Percentiles rank a stretch among this genome's conserved stretches.
Evolutionary conservation across 2,329 filamentous ascomycete genomes (phyloP).

Genomic region (Hypoxylon sp.): DNA sequence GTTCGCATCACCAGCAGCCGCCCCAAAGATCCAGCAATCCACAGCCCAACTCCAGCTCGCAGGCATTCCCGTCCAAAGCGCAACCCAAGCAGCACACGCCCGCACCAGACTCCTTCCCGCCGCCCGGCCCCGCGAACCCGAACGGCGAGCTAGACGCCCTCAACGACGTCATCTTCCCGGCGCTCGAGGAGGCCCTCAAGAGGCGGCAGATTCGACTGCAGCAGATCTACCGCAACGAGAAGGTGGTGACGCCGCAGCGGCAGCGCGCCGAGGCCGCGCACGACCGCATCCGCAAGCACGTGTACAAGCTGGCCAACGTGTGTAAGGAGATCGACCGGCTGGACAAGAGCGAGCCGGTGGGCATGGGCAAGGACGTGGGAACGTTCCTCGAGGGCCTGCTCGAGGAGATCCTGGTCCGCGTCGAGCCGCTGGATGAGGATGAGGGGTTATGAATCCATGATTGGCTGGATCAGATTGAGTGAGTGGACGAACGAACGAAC

Average conservation of each 20-base stretch:
- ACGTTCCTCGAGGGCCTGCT: conserved; percentile 92
- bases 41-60: conserved; percentile 52
- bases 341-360: conserved; percentile 88
- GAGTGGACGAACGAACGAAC: not conserved
- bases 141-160: conserved; percentile 86
- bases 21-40: conserved; percentile 52
- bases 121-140: conserved; percentile 69
- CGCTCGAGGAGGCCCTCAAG: conserved; percentile 90
- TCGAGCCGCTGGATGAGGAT: conserved; percentile 89
- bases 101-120: conserved; percentile 67
- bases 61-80: conserved; percentile 70
- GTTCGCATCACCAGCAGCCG: conserved; percentile 49
- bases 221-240: conserved; percentile 63
- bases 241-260: conserved; percentile 71
- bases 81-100: conserved; percentile 63
- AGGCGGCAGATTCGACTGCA: conserved; percentile 77
- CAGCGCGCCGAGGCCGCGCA: conserved; percentile 81
- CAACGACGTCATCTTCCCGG: conserved; percentile 92
- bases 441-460: conserved; percentile 53
- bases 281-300: conserved; percentile 84
- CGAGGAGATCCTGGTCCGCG: conserved; percentile 92
- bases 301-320: conserved; percentile 84
- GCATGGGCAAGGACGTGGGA: conserved; percentile 92
- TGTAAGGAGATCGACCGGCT: conserved; percentile 92
- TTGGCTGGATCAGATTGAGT: not conserved